Base-by-base conservation (phyloP, 75 land plant genomes). In the Cunninghamia lanceolata region DNA sequence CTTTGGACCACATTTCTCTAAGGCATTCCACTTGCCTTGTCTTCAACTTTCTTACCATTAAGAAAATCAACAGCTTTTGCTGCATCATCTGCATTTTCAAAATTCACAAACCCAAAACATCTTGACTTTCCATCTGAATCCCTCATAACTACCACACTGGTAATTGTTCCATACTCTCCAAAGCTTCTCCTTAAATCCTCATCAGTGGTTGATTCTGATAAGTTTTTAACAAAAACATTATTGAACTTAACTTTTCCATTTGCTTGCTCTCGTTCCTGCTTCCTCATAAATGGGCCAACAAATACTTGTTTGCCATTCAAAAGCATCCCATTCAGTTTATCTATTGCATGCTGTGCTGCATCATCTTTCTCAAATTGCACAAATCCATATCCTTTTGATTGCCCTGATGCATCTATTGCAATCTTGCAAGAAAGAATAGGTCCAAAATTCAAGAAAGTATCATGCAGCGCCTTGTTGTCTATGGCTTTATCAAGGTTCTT, bases 31-130 rank as follows among this genome's bases (percentile, higher is more conserved):
- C n/a, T n/a, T n/a, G n/a, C 98, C 74, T 95, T 96, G 28, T 93
- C 97, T 85, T 93, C 94, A 87, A 94, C 43, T 68, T 91, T 94
- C 87, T 91, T 92, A 0, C 99, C 97, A 90, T 96, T 95, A 50
- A 96, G 84, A 43, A 84, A 88, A 28, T 92, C 94, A 89, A 95
- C 99, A 35, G 97, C 94, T 59, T 88, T 89, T 35, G 94, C 94
- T 80, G 99, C 99, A 91, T 93, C 99, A 66, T 96, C 99, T 63
- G 99, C 86, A 87, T 91, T 90, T 82, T 96, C 97, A 91, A 95
- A 96, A 86, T 96, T 96, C 3, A 96, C 96, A 92, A 96, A 96
- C 0, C 99, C 99, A 89, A 96, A 96, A 81, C 95, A 90, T 86
- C 93, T 96, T 2, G 98, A 96, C 83, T 92, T 94, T 43, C 98